Conservation (phyloP, 306 rosid species). For the Sophora flavescens region DNA sequence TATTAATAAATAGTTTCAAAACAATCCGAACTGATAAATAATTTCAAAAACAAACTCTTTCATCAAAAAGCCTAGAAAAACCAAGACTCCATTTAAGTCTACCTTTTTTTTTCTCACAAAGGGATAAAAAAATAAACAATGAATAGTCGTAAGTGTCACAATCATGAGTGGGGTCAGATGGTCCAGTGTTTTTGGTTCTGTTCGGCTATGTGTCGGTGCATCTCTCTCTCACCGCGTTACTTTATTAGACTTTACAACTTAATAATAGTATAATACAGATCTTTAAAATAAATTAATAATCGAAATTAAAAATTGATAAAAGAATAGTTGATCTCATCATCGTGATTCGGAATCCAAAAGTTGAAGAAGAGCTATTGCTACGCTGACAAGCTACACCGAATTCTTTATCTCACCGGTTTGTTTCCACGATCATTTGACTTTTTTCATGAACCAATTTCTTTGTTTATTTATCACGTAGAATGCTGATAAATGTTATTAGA, state of each 20-base stretch:
- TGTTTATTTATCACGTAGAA: too few relatives aligned
- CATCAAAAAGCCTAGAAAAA: too few relatives aligned
- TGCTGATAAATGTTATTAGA: too few relatives aligned
- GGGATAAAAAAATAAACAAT: background rate
- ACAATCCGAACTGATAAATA: too few relatives aligned
- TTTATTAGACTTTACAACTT: slow-evolving; percentile 46
- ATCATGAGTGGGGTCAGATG: slow-evolving; percentile 38
- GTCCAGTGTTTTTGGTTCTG: slow-evolving; percentile 44
- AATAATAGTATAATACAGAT: background rate
- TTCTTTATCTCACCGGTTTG: slow-evolving; percentile 5
- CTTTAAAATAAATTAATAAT: background rate
- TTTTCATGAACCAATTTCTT: background rate
- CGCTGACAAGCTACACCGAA: slow-evolving; percentile 21
- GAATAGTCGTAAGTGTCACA: slow-evolving; percentile 14
- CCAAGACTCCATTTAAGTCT: too few relatives aligned
- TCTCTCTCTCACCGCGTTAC: slow-evolving; percentile 55
- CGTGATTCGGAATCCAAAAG: slow-evolving; percentile 43
- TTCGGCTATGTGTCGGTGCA: slow-evolving; percentile 51
- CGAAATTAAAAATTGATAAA: slow-evolving; percentile 22
- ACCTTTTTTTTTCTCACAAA: too few relatives aligned
- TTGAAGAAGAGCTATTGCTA: too few relatives aligned
- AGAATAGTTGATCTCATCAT: background rate
- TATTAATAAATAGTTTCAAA: too few relatives aligned
- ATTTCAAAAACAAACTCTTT: too few relatives aligned
- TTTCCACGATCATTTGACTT: slow-evolving; percentile 56